Evolutionary conservation across 352 stramenopile species (phyloP).

Genomic region (Paralagenidium karlingii): DNA sequence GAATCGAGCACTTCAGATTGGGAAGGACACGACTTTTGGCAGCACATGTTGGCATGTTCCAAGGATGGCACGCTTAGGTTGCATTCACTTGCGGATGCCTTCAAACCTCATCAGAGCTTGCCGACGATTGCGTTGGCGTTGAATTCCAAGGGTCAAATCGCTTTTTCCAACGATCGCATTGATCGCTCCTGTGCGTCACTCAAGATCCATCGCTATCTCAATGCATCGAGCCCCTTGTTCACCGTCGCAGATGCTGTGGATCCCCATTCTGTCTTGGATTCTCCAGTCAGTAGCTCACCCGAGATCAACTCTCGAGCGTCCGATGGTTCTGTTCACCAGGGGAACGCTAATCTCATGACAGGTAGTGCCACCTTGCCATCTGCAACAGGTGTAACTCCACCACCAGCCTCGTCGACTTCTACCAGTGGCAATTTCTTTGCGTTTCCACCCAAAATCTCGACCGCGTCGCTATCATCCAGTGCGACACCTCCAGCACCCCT

Average conservation of each 20-base stretch:
- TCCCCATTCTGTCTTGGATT: no score
- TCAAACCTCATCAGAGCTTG: slow-evolving; percentile 72
- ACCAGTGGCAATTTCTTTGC: no score
- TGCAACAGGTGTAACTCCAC: no score
- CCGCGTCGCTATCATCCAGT: no score
- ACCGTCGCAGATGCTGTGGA: slow-evolving; percentile 21
- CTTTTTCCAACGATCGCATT: slow-evolving; percentile 74
- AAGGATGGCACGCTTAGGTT: slow-evolving; percentile 82
- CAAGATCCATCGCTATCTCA: slow-evolving; percentile 66
- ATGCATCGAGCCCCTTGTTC: slow-evolving; percentile 47
- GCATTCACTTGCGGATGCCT: slow-evolving; percentile 68
- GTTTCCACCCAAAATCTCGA: no score
- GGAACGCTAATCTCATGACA: no score
- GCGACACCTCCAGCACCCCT: no score
- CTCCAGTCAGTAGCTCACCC: no score
- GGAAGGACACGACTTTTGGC: slow-evolving; percentile 72
- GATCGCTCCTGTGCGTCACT: slow-evolving; percentile 73
- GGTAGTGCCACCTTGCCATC: no score
- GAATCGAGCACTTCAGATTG: slow-evolving; percentile 29
- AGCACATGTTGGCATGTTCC: slow-evolving; percentile 80
- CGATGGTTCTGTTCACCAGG: no score
- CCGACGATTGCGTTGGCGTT: slow-evolving; percentile 58
- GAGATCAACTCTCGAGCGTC: no score
- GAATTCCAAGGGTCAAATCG: slow-evolving; percentile 68
- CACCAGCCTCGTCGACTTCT: no score